Conservation (phyloP, 495 filamentous ascomycete species). For the Aspergillus incahuasiensis region DNA sequence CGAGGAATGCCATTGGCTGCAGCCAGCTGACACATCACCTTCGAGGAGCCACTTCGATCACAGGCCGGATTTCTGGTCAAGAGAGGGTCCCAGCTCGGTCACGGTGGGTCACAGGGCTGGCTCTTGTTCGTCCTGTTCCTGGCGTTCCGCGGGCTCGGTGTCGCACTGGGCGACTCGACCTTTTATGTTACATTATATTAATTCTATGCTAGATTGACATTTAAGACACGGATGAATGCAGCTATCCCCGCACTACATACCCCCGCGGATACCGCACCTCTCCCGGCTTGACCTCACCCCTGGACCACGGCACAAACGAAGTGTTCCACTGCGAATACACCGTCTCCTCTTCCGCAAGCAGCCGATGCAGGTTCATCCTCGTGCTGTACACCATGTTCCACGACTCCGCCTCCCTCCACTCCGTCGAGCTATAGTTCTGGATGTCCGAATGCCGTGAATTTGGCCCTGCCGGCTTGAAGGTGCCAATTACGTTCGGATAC, state of each 20-base stretch:
- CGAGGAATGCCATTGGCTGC: not conserved
- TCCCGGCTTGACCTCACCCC: slow-evolving; percentile 14
- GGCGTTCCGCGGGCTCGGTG: not conserved
- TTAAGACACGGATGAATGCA: not conserved
- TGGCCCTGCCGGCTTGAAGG: slow-evolving; percentile 19
- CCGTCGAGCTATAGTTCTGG: slow-evolving; percentile 3
- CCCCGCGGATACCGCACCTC: slow-evolving; percentile 25
- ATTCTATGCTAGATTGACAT: not conserved
- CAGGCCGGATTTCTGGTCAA: not conserved
- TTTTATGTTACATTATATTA: not conserved
- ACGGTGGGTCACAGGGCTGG: not conserved
- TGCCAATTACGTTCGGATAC: slow-evolving; percentile 27
- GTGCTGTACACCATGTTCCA: slow-evolving; percentile 29
- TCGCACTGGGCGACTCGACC: not conserved
- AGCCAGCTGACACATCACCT: slow-evolving; percentile 5
- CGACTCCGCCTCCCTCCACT: slow-evolving; percentile 18
- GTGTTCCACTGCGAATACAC: slow-evolving; percentile 24
- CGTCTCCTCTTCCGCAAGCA: slow-evolving; percentile 21
- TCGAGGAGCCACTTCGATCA: not conserved
- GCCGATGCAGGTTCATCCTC: slow-evolving; percentile 23
- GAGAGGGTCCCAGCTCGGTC: not conserved
- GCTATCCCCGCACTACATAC: slow-evolving; percentile 14
- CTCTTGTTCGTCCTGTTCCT: not conserved
- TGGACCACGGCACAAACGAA: slow-evolving; percentile 20
- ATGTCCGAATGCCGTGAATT: slow-evolving; percentile 26